Evolutionary conservation across 805 yeast genomes (phyloP), one percentile per base, ranked within the genome.

Genomic region (Candida silvicultrix): DNA sequence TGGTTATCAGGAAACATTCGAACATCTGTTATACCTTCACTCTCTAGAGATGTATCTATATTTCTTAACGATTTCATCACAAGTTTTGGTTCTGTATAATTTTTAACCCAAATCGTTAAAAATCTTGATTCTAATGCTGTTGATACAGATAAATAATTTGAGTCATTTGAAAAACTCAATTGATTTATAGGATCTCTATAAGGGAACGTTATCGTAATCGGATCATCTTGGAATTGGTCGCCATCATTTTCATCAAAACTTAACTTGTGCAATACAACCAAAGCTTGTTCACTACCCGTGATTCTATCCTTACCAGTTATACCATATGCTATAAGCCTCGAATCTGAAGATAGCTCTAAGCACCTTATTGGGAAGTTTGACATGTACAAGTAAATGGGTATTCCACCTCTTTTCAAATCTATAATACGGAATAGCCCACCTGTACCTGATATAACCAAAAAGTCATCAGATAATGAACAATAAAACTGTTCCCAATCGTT

Each of bases 11-110:
- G 88, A 62, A 84, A 82, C 60, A 89, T 85, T 46, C 77, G 75
- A 7, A 87, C 66, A 50, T 82, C 86, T 0, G 98, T 92, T 35
- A 92, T 87, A 2, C 97, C 97, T 60, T 90, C 97, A 46, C 87
- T 80, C 49, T 87, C 95, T 53, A 85, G 64, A 0, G 83, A 76
- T 0, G 83, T 78, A 45, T 81, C 86, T 6, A 81, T 62, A 5
- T 80, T 70, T 40, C 90, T 64, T 32, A 78, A 71, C 1, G 88
- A 81, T 52, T 83, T 81, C 83, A 85, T 77, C 1, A 84, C 75
- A 23, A 84, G 63, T 21, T 83, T 73, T 1, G 92, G 88, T 42
- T 79, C 82, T 23, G 73, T 72, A 2, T 81, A 75, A 52, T 82
- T 80, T 31, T 75, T 69, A 14, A 90, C 68, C 41, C 83, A 78